Conservation (phyloP, 371 early-diverging fungal genomes). For the Batrachochytrium dendrobatidis region DNA sequence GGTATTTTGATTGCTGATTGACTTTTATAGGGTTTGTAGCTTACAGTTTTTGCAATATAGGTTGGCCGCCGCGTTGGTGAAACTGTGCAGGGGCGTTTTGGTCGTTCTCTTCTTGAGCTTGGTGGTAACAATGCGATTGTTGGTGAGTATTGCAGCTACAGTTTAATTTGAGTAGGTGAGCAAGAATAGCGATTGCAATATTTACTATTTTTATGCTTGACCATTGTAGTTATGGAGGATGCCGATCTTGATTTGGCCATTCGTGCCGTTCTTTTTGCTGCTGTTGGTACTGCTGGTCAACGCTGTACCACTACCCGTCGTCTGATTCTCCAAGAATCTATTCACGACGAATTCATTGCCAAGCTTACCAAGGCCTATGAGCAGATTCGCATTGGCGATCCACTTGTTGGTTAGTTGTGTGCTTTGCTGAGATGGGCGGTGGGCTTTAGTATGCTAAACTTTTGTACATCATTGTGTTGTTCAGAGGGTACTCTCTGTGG, state of each 20-base stretch:
- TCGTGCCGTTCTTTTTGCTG: slow-evolving; percentile 85
- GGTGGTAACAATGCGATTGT: slow-evolving; percentile 97
- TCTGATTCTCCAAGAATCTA: slow-evolving; percentile 82
- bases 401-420: slow-evolving; percentile 45
- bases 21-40: neutral
- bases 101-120: slow-evolving; percentile 79
- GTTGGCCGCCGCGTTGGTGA: slow-evolving; percentile 33
- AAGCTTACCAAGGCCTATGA: slow-evolving; percentile 74
- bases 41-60: slow-evolving; percentile 5
- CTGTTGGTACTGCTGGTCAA: slow-evolving; percentile 96
- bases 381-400: slow-evolving; percentile 88
- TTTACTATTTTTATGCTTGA: slow-evolving; percentile 3
- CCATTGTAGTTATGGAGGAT: slow-evolving; percentile 77
- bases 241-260: slow-evolving; percentile 91
- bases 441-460: neutral
- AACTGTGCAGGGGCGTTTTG: slow-evolving; percentile 77
- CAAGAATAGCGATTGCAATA: neutral
- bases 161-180: neutral
- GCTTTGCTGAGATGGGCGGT: neutral
- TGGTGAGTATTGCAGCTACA: neutral
- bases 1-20: neutral
- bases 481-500: slow-evolving; percentile 77
- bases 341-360: slow-evolving; percentile 79
- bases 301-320: slow-evolving; percentile 94
- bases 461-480: neutral